Conservation (phyloP, 2,329 filamentous ascomycete genomes). For the Cytospora leucostoma region DNA sequence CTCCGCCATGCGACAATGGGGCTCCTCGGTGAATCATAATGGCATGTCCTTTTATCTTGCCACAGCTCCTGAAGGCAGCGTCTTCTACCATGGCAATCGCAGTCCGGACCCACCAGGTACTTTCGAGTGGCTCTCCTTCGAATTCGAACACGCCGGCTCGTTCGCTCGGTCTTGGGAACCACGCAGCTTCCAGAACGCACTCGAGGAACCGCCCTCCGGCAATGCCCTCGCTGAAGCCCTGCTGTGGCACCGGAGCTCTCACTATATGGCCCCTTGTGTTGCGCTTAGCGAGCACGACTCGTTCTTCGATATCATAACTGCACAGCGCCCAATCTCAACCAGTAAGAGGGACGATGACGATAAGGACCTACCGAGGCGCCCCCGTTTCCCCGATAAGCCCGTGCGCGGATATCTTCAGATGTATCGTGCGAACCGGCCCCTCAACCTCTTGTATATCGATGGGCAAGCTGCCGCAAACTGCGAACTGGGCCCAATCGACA, state of each 20-base stretch:
- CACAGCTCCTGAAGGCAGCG: conserved; percentile 53
- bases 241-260: neutral
- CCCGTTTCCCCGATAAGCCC: neutral
- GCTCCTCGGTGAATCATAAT: conserved; percentile 62
- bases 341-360: conserved; percentile 11
- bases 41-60: conserved; percentile 63
- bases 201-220: neutral
- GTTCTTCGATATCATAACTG: too few relatives aligned
- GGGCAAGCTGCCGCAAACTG: conserved; percentile 70
- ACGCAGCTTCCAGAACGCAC: too few relatives aligned
- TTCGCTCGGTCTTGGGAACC: conserved; percentile 46
- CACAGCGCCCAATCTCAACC: neutral
- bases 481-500: conserved; percentile 64
- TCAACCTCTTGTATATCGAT: conserved; percentile 68
- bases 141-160: conserved; percentile 61
- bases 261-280: neutral
- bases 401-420: conserved; percentile 65
- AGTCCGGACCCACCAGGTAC: conserved; percentile 46
- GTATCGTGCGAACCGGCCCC: conserved; percentile 58
- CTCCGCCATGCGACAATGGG: conserved; percentile 48
- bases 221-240: neutral
- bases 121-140: conserved; percentile 63
- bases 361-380: conserved; percentile 11
- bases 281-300: neutral
- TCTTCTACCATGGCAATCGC: conserved; percentile 58